Conservation (phyloP, 352 stramenopile species). For the Phytophthora europaea region DNA sequence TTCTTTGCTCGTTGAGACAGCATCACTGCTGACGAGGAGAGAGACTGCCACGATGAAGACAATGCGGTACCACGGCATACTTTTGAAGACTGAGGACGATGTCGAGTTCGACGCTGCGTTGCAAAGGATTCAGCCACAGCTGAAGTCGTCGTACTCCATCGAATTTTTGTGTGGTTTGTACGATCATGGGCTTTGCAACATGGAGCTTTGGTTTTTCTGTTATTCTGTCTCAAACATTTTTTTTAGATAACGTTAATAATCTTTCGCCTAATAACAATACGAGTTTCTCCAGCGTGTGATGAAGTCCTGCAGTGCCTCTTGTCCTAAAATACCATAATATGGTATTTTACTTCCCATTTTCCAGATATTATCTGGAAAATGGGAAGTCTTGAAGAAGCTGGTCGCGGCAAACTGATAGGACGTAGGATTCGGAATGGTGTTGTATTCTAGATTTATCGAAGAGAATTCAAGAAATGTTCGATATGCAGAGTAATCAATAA, state of each 20-base stretch:
- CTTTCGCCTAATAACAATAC: not conserved
- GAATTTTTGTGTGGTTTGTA: not conserved
- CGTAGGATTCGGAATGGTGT: too few relatives aligned
- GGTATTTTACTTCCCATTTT: too few relatives aligned
- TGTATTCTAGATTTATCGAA: too few relatives aligned
- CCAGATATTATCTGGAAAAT: too few relatives aligned
- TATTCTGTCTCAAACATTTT: not conserved
- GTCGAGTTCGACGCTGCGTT: not conserved
- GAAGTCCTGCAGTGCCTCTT: too few relatives aligned
- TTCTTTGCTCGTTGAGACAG: not conserved
- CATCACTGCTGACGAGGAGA: not conserved
- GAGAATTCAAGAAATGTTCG: too few relatives aligned
- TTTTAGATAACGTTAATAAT: not conserved
- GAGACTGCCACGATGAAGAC: not conserved
- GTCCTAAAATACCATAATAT: too few relatives aligned
- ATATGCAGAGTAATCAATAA: too few relatives aligned
- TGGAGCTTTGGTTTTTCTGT: not conserved
- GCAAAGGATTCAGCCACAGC: not conserved
- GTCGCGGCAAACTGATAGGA: too few relatives aligned
- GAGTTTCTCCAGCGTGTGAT: too few relatives aligned
- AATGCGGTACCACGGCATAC: not conserved
- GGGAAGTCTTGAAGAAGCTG: not conserved
- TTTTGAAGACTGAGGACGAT: not conserved
- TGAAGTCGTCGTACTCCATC: not conserved
- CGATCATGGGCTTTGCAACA: not conserved